phyloP scores from a whole-genome alignment of 495 filamentous ascomycete species.

The Bacidia rubella region DNA sequence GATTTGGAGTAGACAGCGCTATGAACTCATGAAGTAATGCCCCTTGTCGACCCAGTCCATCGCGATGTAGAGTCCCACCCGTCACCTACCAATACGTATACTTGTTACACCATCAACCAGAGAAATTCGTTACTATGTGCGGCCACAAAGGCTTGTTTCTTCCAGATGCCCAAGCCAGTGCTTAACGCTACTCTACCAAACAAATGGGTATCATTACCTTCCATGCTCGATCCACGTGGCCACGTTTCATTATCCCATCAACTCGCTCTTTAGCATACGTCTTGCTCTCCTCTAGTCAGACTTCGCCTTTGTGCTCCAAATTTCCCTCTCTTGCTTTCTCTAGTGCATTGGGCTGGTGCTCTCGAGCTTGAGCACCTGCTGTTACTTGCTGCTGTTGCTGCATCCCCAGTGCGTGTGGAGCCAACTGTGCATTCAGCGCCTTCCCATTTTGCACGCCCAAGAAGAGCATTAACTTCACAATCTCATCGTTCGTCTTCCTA shows the following conservation, averaged over 20 bases:
- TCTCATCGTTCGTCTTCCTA: conserved; percentile 20
- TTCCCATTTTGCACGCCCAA: conserved; percentile 34
- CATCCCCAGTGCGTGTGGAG: conserved; percentile 4
- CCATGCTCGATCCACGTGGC: not conserved
- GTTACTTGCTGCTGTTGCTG: conserved; percentile 2
- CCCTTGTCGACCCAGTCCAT: no score
- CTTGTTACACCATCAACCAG: no score
- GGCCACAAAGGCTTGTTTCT: not conserved
- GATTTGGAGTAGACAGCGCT: no score
- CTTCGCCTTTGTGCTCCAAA: conserved; percentile 23
- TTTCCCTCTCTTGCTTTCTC: conserved; percentile 39
- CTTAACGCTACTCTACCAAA: no score
- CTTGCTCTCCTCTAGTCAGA: no score
- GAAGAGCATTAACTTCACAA: conserved; percentile 18
- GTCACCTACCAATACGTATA: no score
- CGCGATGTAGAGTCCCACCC: no score
- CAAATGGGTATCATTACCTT: not conserved
- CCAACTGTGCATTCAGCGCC: conserved; percentile 20
- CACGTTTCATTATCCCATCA: not conserved
- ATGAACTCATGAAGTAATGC: no score
- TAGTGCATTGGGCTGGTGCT: conserved; percentile 34
- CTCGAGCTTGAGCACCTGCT: conserved; percentile 18
- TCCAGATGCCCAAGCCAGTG: no score
- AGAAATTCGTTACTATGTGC: not conserved
- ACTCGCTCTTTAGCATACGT: not conserved